These are phyloP conservation scores for Arabidopsis hybrid DNA, from an alignment of 441 rosid genomes.

Conservation along the genomic window DNA sequence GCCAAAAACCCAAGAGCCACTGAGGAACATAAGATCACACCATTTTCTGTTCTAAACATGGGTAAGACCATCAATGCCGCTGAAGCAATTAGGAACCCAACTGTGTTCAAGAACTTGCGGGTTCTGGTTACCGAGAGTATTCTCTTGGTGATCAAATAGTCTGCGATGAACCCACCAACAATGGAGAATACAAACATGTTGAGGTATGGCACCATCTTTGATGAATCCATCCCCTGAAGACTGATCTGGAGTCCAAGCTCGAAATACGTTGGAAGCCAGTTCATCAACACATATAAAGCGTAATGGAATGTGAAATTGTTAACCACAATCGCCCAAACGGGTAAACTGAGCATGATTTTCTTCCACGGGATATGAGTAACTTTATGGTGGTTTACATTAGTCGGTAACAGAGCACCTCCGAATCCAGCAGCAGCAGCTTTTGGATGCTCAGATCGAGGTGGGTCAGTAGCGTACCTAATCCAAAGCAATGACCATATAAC, in stretches of 20 bases:
- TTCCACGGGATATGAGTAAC: constrained; percentile 83
- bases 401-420: constrained; percentile 72
- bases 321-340: constrained; percentile 91
- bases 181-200: constrained; percentile 96
- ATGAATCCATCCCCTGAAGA: constrained; percentile 94
- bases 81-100: constrained; percentile 82
- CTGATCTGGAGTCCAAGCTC: constrained; percentile 91
- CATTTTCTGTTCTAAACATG: constrained; percentile 69
- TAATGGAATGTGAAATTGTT: constrained; percentile 95
- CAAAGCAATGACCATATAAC: constrained; percentile 86
- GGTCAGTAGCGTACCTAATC: constrained; percentile 79
- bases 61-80: constrained; percentile 87
- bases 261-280: constrained; percentile 92
- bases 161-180: constrained; percentile 88
- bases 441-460: constrained; percentile 87
- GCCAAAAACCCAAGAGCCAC: constrained; percentile 91
- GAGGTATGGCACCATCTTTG: constrained; percentile 96
- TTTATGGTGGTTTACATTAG: constrained; percentile 68
- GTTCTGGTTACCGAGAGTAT: constrained; percentile 81
- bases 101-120: constrained; percentile 77
- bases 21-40: constrained; percentile 84
- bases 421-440: constrained; percentile 91
- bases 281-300: constrained; percentile 90
- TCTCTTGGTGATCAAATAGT: constrained; percentile 80
- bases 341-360: constrained; percentile 68